Evolutionary conservation across 1,284 basidiomycete species (phyloP).

Genomic region (Garcileccinum viscosum): DNA sequence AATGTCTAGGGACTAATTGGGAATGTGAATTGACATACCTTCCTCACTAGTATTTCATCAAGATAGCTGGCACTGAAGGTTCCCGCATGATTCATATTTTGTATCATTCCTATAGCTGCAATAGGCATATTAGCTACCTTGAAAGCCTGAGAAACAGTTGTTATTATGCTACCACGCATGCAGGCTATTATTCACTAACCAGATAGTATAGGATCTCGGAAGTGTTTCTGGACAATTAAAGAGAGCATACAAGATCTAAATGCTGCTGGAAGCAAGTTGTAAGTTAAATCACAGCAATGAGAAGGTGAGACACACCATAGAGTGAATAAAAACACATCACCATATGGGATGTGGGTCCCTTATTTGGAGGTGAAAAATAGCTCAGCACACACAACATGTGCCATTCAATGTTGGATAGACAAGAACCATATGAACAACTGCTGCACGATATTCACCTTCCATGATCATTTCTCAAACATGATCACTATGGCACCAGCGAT

Average conservation of each 20-base stretch:
- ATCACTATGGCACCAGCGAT: constrained; percentile 84
- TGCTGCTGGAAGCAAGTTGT: constrained; percentile 58
- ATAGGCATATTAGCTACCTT: constrained; percentile 72
- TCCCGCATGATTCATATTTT: constrained; percentile 62
- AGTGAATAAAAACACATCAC: constrained; percentile 84
- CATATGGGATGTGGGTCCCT: constrained; percentile 82
- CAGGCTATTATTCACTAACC: constrained; percentile 52
- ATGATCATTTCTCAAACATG: constrained; percentile 78
- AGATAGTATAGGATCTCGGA: constrained; percentile 75
- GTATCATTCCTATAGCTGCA: constrained; percentile 68
- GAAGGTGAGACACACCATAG: constrained; percentile 58
- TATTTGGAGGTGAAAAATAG: constrained; percentile 55
- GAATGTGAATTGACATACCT: constrained; percentile 45
- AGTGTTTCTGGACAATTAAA: constrained; percentile 85
- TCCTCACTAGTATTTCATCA: constrained; percentile 56
- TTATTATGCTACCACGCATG: background rate
- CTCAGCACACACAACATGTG: constrained; percentile 5
- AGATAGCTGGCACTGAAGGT: constrained; percentile 62
- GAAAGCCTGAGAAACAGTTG: constrained; percentile 48
- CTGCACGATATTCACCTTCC: constrained; percentile 82
- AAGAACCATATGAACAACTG: constrained; percentile 86
- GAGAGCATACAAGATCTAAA: constrained; percentile 90
- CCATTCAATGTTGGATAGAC: background rate
- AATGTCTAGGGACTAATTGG: constrained; percentile 6
- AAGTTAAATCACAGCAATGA: background rate